phyloP scores from a whole-genome alignment of 169 alveolate species.

The Toxoplasma gondii region DNA sequence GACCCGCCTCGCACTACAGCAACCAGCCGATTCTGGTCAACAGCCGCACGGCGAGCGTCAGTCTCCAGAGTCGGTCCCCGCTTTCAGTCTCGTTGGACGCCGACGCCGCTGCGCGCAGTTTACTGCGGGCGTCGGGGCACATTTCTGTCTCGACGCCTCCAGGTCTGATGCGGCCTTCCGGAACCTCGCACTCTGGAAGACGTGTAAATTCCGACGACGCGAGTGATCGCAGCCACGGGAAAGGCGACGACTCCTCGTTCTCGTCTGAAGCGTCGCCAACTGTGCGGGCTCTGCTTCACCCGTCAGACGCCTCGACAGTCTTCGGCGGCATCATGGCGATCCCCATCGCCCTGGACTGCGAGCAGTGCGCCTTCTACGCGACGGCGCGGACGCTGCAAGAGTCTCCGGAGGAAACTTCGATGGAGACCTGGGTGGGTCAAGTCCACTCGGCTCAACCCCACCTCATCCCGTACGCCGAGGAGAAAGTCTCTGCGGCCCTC shows the following conservation, averaged over 20 bases:
- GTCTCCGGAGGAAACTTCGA: slow-evolving; percentile 33
- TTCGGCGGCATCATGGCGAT: slow-evolving; percentile 45
- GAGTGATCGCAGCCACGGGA: neutral
- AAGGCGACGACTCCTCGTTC: neutral
- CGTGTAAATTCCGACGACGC: too few relatives aligned
- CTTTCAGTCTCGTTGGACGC: slow-evolving; percentile 21
- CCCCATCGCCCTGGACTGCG: slow-evolving; percentile 32
- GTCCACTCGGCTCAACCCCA: slow-evolving; percentile 60
- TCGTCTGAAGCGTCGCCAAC: neutral
- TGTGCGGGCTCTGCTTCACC: slow-evolving; percentile 44
- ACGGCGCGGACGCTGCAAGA: slow-evolving; percentile 36
- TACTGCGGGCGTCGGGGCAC: slow-evolving; percentile 53
- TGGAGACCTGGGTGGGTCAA: slow-evolving; percentile 70
- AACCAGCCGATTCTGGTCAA: neutral
- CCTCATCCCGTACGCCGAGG: slow-evolving; percentile 53
- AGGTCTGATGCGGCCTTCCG: neutral
- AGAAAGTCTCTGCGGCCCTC: slow-evolving; percentile 25
- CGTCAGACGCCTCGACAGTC: slow-evolving; percentile 51
- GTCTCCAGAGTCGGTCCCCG: slow-evolving; percentile 30
- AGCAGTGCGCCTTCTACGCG: slow-evolving; percentile 51
- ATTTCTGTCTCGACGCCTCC: slow-evolving; percentile 16
- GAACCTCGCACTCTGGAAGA: neutral
- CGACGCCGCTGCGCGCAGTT: slow-evolving; percentile 59
- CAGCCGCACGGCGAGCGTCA: slow-evolving; percentile 46
- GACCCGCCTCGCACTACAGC: slow-evolving; percentile 18